These are phyloP conservation scores for Solanum hybrid DNA, from an alignment of 305 asterid genomes.

Conservation along the genomic window DNA sequence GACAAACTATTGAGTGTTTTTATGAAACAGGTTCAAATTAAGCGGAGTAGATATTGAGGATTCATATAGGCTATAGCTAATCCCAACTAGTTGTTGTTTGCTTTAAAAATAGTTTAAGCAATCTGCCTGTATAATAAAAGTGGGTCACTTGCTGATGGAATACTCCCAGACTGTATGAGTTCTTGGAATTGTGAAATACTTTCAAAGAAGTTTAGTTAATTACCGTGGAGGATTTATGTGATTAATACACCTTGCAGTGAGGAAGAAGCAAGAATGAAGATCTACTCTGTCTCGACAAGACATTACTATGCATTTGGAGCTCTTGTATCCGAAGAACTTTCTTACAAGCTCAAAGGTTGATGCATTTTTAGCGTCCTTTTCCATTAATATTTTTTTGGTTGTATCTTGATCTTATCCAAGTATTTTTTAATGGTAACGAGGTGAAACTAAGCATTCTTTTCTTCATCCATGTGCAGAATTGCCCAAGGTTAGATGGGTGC, in stretches of 20 bases:
- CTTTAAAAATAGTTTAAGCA: background rate
- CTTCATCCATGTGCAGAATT: conserved; percentile 39
- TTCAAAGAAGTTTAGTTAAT: background rate
- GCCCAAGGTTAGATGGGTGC: conserved; percentile 84
- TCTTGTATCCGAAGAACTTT: conserved; percentile 73
- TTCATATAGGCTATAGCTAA: background rate
- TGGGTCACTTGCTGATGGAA: background rate
- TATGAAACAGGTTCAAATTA: background rate
- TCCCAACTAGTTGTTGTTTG: background rate
- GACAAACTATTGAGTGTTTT: background rate
- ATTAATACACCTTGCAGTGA: conserved; percentile 32
- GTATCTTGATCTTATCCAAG: background rate
- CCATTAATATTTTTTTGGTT: background rate
- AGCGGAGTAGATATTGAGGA: background rate
- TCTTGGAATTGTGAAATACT: background rate
- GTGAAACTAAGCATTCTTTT: background rate
- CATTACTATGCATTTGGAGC: conserved; percentile 97
- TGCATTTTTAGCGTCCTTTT: background rate
- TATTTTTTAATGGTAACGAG: background rate
- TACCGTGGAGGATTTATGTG: background rate
- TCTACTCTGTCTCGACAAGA: conserved; percentile 77
- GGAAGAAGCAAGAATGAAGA: conserved; percentile 92
- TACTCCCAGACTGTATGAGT: background rate
- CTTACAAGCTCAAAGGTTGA: conserved; percentile 71
- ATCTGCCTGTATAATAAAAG: background rate